Evolutionary conservation across 1,139 yeast species (phyloP), one percentile per base, ranked within the genome.

Genomic region (Diutina scorzettiae): DNA sequence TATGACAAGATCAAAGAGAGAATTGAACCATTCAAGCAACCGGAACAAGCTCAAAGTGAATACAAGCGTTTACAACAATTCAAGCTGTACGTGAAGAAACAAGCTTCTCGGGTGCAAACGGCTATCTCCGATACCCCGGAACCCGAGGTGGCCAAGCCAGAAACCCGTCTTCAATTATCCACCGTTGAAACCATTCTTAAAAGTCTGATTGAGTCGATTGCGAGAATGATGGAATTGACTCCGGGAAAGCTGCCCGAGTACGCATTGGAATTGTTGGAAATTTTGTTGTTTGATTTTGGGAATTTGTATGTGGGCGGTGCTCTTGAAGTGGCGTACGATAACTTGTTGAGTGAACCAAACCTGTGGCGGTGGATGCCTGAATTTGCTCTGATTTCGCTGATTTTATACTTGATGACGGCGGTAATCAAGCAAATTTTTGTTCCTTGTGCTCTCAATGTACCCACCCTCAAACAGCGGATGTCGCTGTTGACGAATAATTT

Each of bases 171-270:
- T n/a, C 29, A 34, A 9, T n/a, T 34, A 12, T 54, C 62, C 14
- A 63, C 68, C 32, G 78, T 84, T 2, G 91, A 85, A 51, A 64
- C 69, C 1, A 71, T 85, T 45, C 63, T 87, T 37, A 78, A 78
- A 49, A 74, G 85, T 25, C 72, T 81, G 3, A 84, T 87, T 25
- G 97, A 89, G 58, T 73, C 91, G 1, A 67, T 86, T 5, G 82
- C 94, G 3, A 69, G 97, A 53, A 68, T 81, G 5, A 71, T 85
- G 53, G 96, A 86, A 53, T 62, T 89, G 43, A 69, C 79, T 1
- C 85, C 94, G 1, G 57, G 60, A 18, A 79, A 73, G 47, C 67
- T 84, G 5, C 73, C 82, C 3, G 80, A 75, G 41, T 75, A 78
- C 52, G 73, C 87, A 0, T 63, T 76, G 42, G 86, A 78, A 46